phyloP scores from a whole-genome alignment of 495 filamentous ascomycete genomes.

The Lasiosphaeria miniovina region DNA sequence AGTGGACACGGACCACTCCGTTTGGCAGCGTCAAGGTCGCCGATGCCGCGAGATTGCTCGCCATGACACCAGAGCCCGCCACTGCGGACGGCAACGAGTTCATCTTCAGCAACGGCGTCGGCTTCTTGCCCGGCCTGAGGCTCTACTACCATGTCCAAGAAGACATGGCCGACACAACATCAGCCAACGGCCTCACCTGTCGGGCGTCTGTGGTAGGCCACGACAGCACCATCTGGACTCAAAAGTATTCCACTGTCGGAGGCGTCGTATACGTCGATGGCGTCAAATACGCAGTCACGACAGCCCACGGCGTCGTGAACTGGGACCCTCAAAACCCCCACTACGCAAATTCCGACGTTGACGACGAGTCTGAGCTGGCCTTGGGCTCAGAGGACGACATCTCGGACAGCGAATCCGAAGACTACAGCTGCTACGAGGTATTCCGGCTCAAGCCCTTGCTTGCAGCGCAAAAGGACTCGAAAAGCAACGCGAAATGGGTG shows the following conservation, averaged over 20 bases:
- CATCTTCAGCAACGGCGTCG: background rate
- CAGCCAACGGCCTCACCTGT: background rate
- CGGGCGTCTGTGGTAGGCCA: background rate
- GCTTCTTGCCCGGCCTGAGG: background rate
- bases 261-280: background rate
- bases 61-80: background rate
- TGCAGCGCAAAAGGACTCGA: background rate
- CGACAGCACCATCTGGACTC: background rate
- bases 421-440: background rate
- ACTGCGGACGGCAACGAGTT: background rate
- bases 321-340: background rate
- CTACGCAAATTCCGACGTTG: background rate
- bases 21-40: slow-evolving; percentile 1
- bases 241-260: background rate
- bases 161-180: background rate
- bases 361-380: background rate
- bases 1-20: background rate
- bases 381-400: background rate
- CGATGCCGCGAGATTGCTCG: background rate
- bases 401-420: background rate
- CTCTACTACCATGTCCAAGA: background rate
- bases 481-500: background rate
- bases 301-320: background rate
- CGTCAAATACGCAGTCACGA: background rate
- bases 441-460: background rate